These are phyloP conservation scores for Trichophaea hybrida DNA, from an alignment of 2,329 filamentous ascomycete species.

Conservation along the genomic window DNA sequence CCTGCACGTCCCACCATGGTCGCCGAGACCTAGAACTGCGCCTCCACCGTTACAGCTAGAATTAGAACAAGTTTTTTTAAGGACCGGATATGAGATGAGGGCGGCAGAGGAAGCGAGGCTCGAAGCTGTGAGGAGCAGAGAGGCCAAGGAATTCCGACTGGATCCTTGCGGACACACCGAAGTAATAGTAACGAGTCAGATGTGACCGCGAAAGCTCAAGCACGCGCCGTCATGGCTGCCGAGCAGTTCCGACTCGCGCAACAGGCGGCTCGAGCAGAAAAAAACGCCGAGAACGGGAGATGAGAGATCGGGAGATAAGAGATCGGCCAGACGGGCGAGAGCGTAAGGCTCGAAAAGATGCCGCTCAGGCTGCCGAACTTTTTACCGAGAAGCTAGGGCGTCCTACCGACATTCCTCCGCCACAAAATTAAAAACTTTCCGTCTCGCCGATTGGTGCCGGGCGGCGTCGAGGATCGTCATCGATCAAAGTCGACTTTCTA, in stretches of 20 bases:
- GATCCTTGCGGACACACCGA: not conserved
- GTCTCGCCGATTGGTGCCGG: not conserved
- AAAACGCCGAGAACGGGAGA: not conserved
- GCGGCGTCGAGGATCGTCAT: not conserved
- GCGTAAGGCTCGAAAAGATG: not conserved
- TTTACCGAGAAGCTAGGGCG: not conserved
- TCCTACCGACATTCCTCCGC: not conserved
- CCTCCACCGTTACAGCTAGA: not conserved
- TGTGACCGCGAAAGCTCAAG: not conserved
- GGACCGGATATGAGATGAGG: not conserved
- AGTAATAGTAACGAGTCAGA: not conserved
- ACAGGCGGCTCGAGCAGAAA: not conserved
- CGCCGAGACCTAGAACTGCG: not conserved
- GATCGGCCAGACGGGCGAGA: too few relatives aligned
- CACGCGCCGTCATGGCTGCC: not conserved
- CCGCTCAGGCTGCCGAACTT: not conserved
- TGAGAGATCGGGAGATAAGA: not conserved
- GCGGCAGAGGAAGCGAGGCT: conserved; percentile 13
- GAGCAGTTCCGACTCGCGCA: not conserved
- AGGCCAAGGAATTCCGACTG: not conserved
- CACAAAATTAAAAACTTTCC: not conserved
- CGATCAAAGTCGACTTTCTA: not conserved
- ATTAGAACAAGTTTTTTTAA: not conserved
- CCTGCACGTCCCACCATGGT: not conserved
- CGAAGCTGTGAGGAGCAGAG: not conserved